Percentiles rank a stretch among this genome's conserved stretches.
These are phyloP conservation scores for Epithele typhae DNA, from an alignment of 768 basidiomycete genomes.

Conservation along the genomic window DNA sequence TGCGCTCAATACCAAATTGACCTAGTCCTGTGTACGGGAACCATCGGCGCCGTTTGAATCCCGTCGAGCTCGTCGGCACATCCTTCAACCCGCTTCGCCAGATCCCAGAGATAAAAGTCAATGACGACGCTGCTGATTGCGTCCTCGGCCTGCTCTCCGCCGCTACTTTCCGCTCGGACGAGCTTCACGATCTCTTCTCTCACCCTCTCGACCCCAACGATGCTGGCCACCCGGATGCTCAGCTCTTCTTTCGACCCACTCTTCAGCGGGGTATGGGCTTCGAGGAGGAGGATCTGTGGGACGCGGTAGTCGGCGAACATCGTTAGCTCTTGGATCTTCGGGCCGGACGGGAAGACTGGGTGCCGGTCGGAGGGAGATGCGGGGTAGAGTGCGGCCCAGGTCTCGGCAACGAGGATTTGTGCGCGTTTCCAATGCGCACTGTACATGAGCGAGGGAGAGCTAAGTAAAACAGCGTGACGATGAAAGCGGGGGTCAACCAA, in stretches of 20 bases:
- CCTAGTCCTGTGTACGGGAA: conserved; percentile 75
- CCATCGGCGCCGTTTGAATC: conserved; percentile 45
- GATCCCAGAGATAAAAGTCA: conserved; percentile 90
- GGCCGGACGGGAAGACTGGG: conserved; percentile 71
- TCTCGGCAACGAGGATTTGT: conserved; percentile 88
- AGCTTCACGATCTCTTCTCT: conserved; percentile 49
- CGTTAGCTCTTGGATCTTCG: conserved; percentile 67
- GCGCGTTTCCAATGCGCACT: conserved; percentile 93
- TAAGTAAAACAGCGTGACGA: not conserved
- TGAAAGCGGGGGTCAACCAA: conserved; percentile 4
- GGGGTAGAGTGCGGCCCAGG: conserved; percentile 90
- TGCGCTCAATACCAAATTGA: conserved; percentile 86
- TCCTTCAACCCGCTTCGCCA: conserved; percentile 70
- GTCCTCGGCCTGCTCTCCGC: conserved; percentile 3
- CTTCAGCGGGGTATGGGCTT: conserved; percentile 37
- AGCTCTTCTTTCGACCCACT: conserved; percentile 68
- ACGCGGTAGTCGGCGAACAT: conserved; percentile 96
- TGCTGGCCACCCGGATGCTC: conserved; percentile 74
- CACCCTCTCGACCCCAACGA: conserved; percentile 74
- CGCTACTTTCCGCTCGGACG: conserved; percentile 9
- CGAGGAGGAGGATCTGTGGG: conserved; percentile 74
- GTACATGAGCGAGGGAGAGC: conserved; percentile 42
- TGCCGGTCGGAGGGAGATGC: conserved; percentile 38
- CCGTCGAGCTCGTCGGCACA: conserved; percentile 59
- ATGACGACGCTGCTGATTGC: conserved; percentile 72